phyloP scores from a whole-genome alignment of 306 rosid species.

The Prunus armeniaca region DNA sequence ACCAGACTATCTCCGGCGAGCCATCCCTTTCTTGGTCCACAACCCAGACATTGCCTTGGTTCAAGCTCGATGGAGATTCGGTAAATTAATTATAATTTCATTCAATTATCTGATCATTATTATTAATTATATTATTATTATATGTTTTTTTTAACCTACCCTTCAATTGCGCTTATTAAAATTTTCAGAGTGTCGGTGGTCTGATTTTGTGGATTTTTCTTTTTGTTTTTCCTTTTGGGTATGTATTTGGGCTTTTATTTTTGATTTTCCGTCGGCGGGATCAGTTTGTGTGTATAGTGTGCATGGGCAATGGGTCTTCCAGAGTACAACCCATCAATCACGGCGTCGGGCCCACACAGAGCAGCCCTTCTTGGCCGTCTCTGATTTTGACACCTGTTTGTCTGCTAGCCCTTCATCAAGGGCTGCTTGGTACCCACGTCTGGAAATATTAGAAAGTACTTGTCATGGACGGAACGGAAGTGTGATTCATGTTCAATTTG shows the following conservation, averaged over 20 bases:
- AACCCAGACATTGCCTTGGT: conserved; percentile 84
- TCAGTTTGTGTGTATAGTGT: conserved; percentile 1
- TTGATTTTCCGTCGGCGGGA: conserved; percentile 26
- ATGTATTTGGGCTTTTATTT: neutral
- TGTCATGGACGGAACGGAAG: neutral
- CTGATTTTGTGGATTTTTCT: neutral
- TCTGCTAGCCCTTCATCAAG: neutral
- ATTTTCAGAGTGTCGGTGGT: conserved; percentile 62
- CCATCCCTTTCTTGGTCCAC: conserved; percentile 81
- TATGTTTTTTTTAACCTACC: neutral
- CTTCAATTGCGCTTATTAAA: conserved; percentile 11
- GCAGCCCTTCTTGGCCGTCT: neutral
- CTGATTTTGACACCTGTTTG: conserved; percentile 29
- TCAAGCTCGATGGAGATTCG: conserved; percentile 99
- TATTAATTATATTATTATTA: neutral
- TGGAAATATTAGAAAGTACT: neutral
- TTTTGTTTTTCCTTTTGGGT: neutral
- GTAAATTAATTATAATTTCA: conserved; percentile 30
- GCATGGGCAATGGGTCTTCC: conserved; percentile 33
- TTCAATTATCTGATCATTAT: neutral
- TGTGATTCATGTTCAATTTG: neutral
- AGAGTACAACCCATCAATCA: conserved; percentile 49
- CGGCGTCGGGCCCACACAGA: conserved; percentile 45
- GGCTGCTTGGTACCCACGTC: neutral
- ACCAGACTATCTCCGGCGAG: conserved; percentile 78